These are phyloP conservation scores for Kurtzmaniella quercitrusa DNA, from an alignment of 1,139 yeast genomes.

Conservation along the genomic window DNA sequence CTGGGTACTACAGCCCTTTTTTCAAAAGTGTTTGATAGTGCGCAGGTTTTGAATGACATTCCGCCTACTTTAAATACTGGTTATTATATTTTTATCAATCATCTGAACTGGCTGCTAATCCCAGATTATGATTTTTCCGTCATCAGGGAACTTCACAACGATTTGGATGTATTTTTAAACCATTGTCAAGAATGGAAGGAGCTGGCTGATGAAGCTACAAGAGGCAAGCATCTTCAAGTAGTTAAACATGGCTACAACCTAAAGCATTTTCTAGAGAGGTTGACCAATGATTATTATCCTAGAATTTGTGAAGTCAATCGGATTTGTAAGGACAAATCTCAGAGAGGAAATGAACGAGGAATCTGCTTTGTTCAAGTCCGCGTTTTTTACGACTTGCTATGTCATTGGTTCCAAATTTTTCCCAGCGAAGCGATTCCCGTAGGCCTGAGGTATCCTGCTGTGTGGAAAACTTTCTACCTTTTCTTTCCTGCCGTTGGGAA, in stretches of 20 bases:
- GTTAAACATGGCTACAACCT: slow-evolving; percentile 19
- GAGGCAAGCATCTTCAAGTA: slow-evolving; percentile 5
- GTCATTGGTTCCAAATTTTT: slow-evolving; percentile 31
- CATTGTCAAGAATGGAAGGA: slow-evolving; percentile 12
- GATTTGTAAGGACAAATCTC: slow-evolving; percentile 15
- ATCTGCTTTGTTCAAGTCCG: slow-evolving; percentile 21
- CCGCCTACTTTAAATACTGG: slow-evolving; percentile 23
- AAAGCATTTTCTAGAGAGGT: slow-evolving; percentile 24
- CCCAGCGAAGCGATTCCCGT: slow-evolving; percentile 32
- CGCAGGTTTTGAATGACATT: slow-evolving; percentile 16
- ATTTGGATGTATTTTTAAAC: slow-evolving; percentile 20
- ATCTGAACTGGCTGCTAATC: slow-evolving; percentile 20
- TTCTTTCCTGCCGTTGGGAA: slow-evolving; percentile 34
- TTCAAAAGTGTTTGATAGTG: slow-evolving; percentile 22
- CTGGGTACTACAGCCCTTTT: slow-evolving; percentile 34
- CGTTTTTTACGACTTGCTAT: slow-evolving; percentile 28
- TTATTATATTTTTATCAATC: slow-evolving; percentile 23
- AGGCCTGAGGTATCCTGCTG: slow-evolving; percentile 24
- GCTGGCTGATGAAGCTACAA: slow-evolving; percentile 1
- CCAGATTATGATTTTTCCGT: slow-evolving; percentile 36
- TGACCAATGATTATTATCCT: slow-evolving; percentile 26
- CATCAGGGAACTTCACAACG: slow-evolving; percentile 21
- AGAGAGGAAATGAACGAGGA: slow-evolving; percentile 12
- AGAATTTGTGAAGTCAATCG: slow-evolving; percentile 22
- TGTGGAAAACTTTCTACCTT: slow-evolving; percentile 30